These are phyloP conservation scores for Cymbidium sinense DNA, from an alignment of 106 monocot genomes.

Conservation along the genomic window DNA sequence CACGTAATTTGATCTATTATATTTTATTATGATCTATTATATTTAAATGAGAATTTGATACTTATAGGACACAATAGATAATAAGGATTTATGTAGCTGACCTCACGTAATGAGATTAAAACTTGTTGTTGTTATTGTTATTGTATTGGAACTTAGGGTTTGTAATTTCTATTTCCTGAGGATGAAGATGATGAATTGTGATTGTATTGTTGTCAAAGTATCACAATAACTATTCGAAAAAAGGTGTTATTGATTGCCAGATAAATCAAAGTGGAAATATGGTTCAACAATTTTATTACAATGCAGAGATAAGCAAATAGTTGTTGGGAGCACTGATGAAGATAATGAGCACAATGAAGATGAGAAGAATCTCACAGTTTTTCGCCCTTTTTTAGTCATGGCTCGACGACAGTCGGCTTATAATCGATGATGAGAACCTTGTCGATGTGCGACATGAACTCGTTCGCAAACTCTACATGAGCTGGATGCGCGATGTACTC, in stretches of 20 bases:
- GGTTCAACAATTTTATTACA: background rate
- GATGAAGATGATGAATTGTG: too few species aligned
- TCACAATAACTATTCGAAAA: too few species aligned
- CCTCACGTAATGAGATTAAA: too few species aligned
- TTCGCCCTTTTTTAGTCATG: background rate
- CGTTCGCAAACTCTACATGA: slow-evolving; percentile 17
- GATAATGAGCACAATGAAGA: background rate
- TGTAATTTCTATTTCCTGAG: too few species aligned
- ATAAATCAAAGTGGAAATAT: background rate
- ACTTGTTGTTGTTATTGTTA: too few species aligned
- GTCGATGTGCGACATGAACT: slow-evolving; percentile 5
- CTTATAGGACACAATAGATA: too few species aligned
- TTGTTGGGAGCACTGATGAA: background rate
- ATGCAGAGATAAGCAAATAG: background rate
- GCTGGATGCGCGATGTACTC: slow-evolving; percentile 24
- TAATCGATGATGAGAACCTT: slow-evolving; percentile 17
- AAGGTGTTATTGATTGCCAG: background rate
- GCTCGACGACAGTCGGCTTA: slow-evolving; percentile 15
- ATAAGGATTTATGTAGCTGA: too few species aligned
- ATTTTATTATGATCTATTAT: too few species aligned
- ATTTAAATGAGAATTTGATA: too few species aligned
- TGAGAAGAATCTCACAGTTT: background rate
- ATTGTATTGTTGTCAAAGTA: too few species aligned
- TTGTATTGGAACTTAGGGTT: too few species aligned
- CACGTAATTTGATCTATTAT: too few species aligned